These are phyloP conservation scores for Trichoderma sp. DNA, from an alignment of 2,329 filamentous ascomycete genomes.

Conservation along the genomic window DNA sequence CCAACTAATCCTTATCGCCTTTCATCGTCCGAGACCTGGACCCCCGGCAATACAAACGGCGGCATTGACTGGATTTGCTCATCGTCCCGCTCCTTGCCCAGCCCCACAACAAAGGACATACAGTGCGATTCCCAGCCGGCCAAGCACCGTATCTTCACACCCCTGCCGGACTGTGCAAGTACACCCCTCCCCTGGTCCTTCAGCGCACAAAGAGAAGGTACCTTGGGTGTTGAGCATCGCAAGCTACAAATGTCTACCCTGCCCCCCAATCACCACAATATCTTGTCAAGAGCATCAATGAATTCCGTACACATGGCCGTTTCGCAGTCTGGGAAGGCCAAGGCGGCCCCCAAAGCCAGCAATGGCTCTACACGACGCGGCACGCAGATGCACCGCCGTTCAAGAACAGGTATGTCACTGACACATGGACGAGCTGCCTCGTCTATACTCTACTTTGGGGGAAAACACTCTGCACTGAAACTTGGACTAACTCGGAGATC, in stretches of 20 bases:
- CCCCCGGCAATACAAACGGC: constrained; percentile 21
- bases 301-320: constrained; percentile 59
- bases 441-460: background rate
- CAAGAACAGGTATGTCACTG: constrained; percentile 77
- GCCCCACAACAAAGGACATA: constrained; percentile 24
- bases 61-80: constrained; percentile 22
- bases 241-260: constrained; percentile 61
- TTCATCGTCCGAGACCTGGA: constrained; percentile 26
- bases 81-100: constrained; percentile 32
- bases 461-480: background rate
- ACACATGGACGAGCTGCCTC: background rate
- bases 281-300: constrained; percentile 47
- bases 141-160: constrained; percentile 13
- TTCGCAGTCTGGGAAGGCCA: constrained; percentile 58
- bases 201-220: constrained; percentile 24
- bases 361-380: constrained; percentile 63
- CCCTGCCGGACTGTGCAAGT: constrained; percentile 19
- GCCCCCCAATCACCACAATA: constrained; percentile 59
- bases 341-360: constrained; percentile 53
- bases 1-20: constrained; percentile 21
- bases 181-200: constrained; percentile 29
- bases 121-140: constrained; percentile 4
- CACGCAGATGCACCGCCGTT: constrained; percentile 88
- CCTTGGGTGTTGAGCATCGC: constrained; percentile 29
- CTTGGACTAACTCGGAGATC: background rate